phyloP scores from a whole-genome alignment of 1,284 basidiomycete species.

The Filobasidium uniguttulatum region DNA sequence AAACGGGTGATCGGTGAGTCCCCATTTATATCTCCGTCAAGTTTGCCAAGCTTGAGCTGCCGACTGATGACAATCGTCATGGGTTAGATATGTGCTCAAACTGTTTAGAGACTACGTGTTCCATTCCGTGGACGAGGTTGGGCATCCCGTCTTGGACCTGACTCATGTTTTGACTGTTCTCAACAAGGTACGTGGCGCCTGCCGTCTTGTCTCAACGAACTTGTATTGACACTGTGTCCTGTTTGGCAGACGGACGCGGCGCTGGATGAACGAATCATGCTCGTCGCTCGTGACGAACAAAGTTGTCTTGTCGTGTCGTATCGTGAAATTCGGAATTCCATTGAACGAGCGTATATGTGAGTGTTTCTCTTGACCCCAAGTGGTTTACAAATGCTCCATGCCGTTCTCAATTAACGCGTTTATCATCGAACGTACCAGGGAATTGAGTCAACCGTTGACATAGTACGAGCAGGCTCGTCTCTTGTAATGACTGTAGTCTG shows the following conservation, averaged over 20 bases:
- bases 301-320: constrained; percentile 93
- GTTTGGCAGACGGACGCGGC: constrained; percentile 69
- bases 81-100: constrained; percentile 72
- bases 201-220: neutral
- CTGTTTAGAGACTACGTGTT: constrained; percentile 98
- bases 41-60: neutral
- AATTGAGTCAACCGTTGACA: too few species aligned
- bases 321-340: constrained; percentile 74
- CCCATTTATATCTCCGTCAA: too few species aligned
- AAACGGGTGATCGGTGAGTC: constrained; percentile 70
- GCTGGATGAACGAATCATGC: constrained; percentile 84
- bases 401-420: too few species aligned
- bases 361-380: too few species aligned
- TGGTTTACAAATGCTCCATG: too few species aligned
- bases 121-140: constrained; percentile 85
- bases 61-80: neutral
- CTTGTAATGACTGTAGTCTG: too few species aligned
- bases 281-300: constrained; percentile 86
- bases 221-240: neutral
- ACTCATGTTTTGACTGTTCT: constrained; percentile 79
- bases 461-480: too few species aligned
- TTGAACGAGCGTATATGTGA: constrained; percentile 61
- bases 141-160: constrained; percentile 78
- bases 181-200: constrained; percentile 53
- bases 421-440: too few species aligned